A percentile compares a stretch with the other conserved stretches of the same genome.
Conservation (phyloP, 345 rosid species). For the Moricandia arvensis region DNA sequence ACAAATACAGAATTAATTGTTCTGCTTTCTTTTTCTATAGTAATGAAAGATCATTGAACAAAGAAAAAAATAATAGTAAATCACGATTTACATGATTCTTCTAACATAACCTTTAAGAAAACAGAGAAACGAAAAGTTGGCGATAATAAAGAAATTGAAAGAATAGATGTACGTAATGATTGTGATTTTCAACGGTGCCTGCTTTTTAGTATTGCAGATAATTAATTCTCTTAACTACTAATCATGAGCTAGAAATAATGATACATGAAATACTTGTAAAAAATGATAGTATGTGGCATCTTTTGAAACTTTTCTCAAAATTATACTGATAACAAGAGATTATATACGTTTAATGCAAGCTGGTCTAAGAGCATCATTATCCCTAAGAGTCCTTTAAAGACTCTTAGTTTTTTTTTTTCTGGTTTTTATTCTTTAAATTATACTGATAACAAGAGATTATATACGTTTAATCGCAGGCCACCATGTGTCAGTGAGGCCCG, state of each 20-base stretch:
- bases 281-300: neutral
- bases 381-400: too few species aligned
- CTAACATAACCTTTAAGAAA: neutral
- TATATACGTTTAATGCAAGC: neutral
- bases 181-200: neutral
- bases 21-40: neutral
- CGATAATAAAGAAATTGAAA: neutral
- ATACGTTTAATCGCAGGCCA: too few species aligned
- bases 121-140: neutral
- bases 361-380: neutral
- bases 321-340: neutral
- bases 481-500: too few species aligned
- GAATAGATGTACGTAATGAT: constrained; percentile 4
- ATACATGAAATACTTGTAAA: neutral
- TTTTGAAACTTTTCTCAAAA: neutral
- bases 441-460: too few species aligned
- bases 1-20: neutral
- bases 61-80: neutral
- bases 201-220: neutral
- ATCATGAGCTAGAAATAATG: neutral
- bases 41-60: neutral
- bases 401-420: too few species aligned
- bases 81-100: constrained; percentile 6
- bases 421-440: too few species aligned
- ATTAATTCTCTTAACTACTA: neutral